Percentiles rank a stretch among this genome's conserved stretches.
Evolutionary conservation across 2,329 filamentous ascomycete genomes (phyloP).

Genomic region (Calonectria hongkongensis): DNA sequence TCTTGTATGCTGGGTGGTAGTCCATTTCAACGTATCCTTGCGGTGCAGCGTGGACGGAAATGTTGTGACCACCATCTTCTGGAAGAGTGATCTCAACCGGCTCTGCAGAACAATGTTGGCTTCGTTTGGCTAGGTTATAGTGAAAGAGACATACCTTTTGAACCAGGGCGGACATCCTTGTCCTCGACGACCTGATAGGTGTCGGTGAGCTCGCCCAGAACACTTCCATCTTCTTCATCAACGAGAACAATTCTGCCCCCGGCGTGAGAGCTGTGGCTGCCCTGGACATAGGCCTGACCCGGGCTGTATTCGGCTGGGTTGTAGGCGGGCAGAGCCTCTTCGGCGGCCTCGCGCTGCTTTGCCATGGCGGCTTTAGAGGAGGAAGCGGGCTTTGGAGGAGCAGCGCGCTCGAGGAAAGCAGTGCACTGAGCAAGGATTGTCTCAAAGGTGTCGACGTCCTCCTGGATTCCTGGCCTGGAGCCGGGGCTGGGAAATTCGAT

Average conservation of each 20-base stretch:
- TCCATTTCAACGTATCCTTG: conserved; percentile 85
- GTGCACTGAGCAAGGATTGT: conserved; percentile 99
- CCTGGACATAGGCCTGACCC: conserved; percentile 84
- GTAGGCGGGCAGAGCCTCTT: conserved; percentile 77
- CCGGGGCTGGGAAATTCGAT: conserved; percentile 91
- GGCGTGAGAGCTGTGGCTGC: conserved; percentile 71
- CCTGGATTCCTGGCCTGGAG: conserved; percentile 83
- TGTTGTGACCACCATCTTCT: conserved; percentile 77
- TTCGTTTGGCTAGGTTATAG: neutral
- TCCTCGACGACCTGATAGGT: conserved; percentile 89
- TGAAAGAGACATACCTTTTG: conserved; percentile 80
- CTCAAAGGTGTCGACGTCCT: conserved; percentile 97
- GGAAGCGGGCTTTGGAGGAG: conserved; percentile 71
- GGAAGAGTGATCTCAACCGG: conserved; percentile 88
- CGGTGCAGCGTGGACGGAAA: conserved; percentile 79
- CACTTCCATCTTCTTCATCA: conserved; percentile 96
- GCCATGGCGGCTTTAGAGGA: conserved; percentile 59
- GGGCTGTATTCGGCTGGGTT: conserved; percentile 88
- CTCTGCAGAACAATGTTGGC: conserved; percentile 64
- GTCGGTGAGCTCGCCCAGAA: conserved; percentile 92
- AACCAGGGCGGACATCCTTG: conserved; percentile 85
- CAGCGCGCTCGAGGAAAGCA: conserved; percentile 90
- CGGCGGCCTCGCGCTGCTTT: conserved; percentile 64
- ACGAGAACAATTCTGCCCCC: conserved; percentile 90
- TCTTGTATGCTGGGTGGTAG: conserved; percentile 92